These are phyloP conservation scores for Hordeum marinum DNA, from an alignment of 176 grass and related monocot species.

Conservation along the genomic window DNA sequence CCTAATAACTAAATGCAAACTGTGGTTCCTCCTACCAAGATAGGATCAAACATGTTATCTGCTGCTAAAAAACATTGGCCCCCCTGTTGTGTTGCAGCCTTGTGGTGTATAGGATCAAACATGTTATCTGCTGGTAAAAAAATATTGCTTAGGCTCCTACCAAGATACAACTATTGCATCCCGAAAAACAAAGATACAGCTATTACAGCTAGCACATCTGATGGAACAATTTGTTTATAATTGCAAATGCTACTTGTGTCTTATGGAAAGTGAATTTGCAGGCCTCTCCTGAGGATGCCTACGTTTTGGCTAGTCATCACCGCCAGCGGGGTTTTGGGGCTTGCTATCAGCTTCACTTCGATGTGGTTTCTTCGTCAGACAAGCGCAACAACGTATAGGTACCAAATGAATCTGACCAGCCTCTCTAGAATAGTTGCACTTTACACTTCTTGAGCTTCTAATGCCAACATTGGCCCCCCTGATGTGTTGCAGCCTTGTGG, in stretches of 20 bases:
- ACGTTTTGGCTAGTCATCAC: constrained; percentile 87
- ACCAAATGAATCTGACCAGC: neutral
- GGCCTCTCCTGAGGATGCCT: constrained; percentile 79
- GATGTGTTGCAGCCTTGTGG: constrained; percentile 61
- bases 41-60: neutral
- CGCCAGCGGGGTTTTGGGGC: constrained; percentile 76
- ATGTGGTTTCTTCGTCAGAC: constrained; percentile 99
- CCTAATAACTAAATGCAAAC: neutral
- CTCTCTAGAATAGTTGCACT: no score
- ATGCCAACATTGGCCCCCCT: neutral
- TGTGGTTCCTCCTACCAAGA: no score
- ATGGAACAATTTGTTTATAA: neutral
- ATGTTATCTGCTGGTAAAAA: neutral
- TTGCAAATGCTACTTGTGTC: constrained; percentile 1
- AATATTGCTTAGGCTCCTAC: neutral
- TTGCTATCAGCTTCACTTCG: constrained; percentile 92
- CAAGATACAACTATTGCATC: neutral
- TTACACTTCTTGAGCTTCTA: neutral
- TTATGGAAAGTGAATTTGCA: constrained; percentile 45
- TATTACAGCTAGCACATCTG: neutral
- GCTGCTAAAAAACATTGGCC: neutral
- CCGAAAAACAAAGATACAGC: neutral
- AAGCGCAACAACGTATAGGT: constrained; percentile 94
- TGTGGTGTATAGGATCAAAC: neutral
- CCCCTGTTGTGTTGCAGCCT: no score